Evolutionary conservation across 768 basidiomycete species (phyloP), one percentile per base, ranked within the genome.

Genomic region (Suillus brevipes): DNA sequence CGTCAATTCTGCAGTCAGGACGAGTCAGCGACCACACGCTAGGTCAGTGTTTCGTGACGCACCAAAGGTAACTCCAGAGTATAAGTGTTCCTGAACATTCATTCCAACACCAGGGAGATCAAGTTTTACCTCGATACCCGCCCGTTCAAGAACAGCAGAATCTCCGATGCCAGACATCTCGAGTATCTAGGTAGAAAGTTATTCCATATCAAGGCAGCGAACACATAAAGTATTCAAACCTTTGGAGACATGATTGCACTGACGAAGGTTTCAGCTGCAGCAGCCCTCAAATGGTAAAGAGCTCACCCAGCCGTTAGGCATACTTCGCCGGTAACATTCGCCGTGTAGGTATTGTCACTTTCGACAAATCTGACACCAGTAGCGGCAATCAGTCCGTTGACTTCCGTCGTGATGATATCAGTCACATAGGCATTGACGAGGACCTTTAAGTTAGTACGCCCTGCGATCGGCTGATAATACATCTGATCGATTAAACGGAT

Each of bases 101-200:
- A 80, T 78, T 1, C 86, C 86, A 14, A 87, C 85, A 12, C 79
- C 80, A 7, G 80, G 79, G 2, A 74, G 66, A 6, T 68, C 40
- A 31, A 74, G 53, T 62, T 75, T 72, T 28, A 75, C 63, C 0
- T 73, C 64, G 47, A 89, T 77, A 3, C 79, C 80, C 20, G 83
- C 68, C 6, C 66, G 74, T 31, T 75, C 67, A 38, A 88, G 74
- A 25, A 84, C 66, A 2, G 74, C 75, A 16, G 70, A 69, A 38
- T 80, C 75, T 20, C 87, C 87, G 62, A 88, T 83, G 28, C 87
- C 88, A 6, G 85, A 86, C 3, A 88, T 74, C 68, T 88, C 84
- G 2, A 88, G 80, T 10, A 89, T 75, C 68, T 86, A 82, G 6
- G 84, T 1, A 49, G n/a, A 49, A 23, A 49, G 12, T 49, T 13